These are phyloP conservation scores for Ambrosia trifida DNA, from an alignment of 129 eudicot genomes.

Conservation along the genomic window DNA sequence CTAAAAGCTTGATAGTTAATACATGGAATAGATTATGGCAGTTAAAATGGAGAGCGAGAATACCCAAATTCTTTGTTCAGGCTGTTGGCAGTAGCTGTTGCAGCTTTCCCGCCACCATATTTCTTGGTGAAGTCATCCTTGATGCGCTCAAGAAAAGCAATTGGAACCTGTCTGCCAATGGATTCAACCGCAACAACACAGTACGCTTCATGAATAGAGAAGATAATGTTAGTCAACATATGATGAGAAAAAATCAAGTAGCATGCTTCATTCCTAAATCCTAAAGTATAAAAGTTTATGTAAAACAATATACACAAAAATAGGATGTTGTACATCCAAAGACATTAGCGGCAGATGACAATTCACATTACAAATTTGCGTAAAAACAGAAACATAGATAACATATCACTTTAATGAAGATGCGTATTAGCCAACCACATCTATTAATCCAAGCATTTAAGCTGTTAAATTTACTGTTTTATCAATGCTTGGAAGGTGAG, in stretches of 20 bases:
- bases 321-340: background rate
- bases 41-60: constrained; percentile 7
- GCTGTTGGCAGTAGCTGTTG: constrained; percentile 54
- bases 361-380: constrained; percentile 5
- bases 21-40: background rate
- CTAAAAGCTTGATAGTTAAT: background rate
- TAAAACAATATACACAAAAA: background rate
- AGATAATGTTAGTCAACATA: constrained; percentile 1
- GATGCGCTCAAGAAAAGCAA: constrained; percentile 65
- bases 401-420: background rate
- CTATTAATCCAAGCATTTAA: background rate
- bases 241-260: background rate
- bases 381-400: background rate
- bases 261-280: background rate
- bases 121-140: constrained; percentile 68
- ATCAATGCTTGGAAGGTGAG: background rate
- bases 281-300: background rate
- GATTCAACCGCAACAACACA: constrained; percentile 80
- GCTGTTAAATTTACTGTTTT: background rate
- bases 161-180: constrained; percentile 66
- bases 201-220: constrained; percentile 47
- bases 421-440: background rate
- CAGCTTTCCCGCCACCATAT: constrained; percentile 75
- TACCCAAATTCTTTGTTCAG: constrained; percentile 76
- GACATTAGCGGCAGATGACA: background rate